Conservation (phyloP, 2,329 filamentous ascomycete species). For the Fusarium sp. region DNA sequence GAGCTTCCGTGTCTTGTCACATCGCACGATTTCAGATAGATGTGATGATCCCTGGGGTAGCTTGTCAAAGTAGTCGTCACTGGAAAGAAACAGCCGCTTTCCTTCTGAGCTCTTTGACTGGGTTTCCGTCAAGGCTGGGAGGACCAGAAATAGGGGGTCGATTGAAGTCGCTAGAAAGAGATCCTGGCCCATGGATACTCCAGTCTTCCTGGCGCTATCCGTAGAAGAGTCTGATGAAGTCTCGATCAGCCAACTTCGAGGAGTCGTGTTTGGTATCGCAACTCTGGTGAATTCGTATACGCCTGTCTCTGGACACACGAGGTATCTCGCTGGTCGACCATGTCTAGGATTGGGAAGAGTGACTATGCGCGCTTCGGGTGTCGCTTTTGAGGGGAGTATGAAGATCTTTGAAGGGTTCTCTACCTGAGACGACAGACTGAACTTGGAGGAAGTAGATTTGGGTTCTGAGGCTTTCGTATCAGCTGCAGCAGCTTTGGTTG, state of each 20-base stretch:
- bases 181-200: slow-evolving; percentile 71
- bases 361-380: slow-evolving; percentile 64
- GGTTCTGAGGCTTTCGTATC: slow-evolving; percentile 41
- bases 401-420: slow-evolving; percentile 64
- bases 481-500: slow-evolving; percentile 49
- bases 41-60: slow-evolving; percentile 65
- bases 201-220: slow-evolving; percentile 30
- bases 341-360: slow-evolving; percentile 69
- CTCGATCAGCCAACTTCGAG: slow-evolving; percentile 71
- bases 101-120: slow-evolving; percentile 54
- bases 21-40: slow-evolving; percentile 64
- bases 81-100: slow-evolving; percentile 72
- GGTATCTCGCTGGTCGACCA: slow-evolving; percentile 64
- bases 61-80: slow-evolving; percentile 77
- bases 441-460: slow-evolving; percentile 49
- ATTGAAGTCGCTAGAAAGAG: slow-evolving; percentile 86
- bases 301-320: slow-evolving; percentile 69
- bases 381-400: slow-evolving; percentile 66
- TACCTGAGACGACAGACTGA: slow-evolving; percentile 52
- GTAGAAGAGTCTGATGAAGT: slow-evolving; percentile 21
- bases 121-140: slow-evolving; percentile 72
- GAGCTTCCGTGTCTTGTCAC: slow-evolving; percentile 55
- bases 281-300: slow-evolving; percentile 73
- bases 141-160: slow-evolving; percentile 84
- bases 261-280: slow-evolving; percentile 60